These are phyloP conservation scores for Breviolum minutum DNA, from an alignment of 73 alveolate species.

Conservation along the genomic window DNA sequence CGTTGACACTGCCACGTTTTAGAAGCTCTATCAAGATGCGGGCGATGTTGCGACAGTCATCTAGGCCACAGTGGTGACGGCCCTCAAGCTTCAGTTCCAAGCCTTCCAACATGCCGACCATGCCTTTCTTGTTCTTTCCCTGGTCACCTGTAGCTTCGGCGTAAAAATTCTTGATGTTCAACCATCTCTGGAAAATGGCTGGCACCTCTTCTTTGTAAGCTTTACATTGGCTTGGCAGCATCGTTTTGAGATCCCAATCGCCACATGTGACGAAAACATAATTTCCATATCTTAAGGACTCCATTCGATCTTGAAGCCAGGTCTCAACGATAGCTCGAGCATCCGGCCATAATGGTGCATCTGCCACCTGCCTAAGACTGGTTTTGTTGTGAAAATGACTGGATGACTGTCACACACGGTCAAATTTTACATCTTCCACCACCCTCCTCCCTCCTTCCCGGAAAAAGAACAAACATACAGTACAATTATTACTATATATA, in stretches of 20 bases:
- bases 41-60: conserved; percentile 97
- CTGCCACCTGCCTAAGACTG: conserved; percentile 94
- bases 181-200: conserved; percentile 96
- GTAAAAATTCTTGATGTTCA: conserved; percentile 95
- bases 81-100: conserved; percentile 96
- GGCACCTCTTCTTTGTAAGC: conserved; percentile 95
- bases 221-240: conserved; percentile 95
- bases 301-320: conserved; percentile 28
- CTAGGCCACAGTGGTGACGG: conserved; percentile 97
- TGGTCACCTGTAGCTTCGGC: neutral
- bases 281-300: conserved; percentile 3
- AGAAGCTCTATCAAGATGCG: neutral
- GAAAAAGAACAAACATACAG: neutral
- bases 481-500: too few relatives aligned
- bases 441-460: too few relatives aligned
- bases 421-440: too few relatives aligned
- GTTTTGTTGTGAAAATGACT: neutral
- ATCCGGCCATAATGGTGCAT: conserved; percentile 96
- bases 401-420: too few relatives aligned
- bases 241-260: conserved; percentile 97
- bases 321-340: conserved; percentile 95
- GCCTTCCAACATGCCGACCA: conserved; percentile 96
- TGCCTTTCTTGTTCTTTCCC: conserved; percentile 10
- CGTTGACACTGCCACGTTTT: neutral
- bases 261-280: conserved; percentile 97